Percentiles rank a stretch among this genome's conserved stretches.
phyloP scores from a whole-genome alignment of 2,329 filamentous ascomycete genomes.

The Pyricularia grisea region DNA sequence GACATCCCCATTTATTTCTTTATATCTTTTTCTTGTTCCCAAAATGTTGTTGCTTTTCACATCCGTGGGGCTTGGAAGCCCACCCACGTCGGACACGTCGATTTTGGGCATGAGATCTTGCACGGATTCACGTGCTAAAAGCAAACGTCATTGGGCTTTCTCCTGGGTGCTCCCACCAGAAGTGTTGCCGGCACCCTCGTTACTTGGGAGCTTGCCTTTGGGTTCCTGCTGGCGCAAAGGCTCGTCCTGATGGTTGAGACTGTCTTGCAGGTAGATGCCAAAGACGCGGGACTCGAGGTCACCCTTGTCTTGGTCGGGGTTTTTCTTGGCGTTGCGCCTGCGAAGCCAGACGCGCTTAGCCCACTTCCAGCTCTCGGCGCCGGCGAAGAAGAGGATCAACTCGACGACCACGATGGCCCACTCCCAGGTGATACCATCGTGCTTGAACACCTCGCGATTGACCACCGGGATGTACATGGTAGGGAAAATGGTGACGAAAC shows the following conservation, averaged over 20 bases:
- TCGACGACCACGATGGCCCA: conserved; percentile 39
- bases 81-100: background rate
- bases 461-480: conserved; percentile 38
- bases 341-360: conserved; percentile 26
- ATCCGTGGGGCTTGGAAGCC: background rate
- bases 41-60: background rate
- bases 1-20: too few species aligned
- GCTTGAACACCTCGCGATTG: conserved; percentile 39
- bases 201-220: background rate
- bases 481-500: conserved; percentile 23
- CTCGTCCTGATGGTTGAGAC: background rate
- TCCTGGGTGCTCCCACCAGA: conserved; percentile 1
- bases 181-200: background rate
- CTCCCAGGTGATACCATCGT: conserved; percentile 41
- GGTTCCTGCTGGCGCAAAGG: background rate
- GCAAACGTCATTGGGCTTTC: conserved; percentile 4
- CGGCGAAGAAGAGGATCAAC: conserved; percentile 35
- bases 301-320: background rate
- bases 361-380: conserved; percentile 41
- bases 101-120: background rate
- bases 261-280: background rate
- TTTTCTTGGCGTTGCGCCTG: background rate
- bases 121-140: background rate
- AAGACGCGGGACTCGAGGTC: conserved; percentile 6
- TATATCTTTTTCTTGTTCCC: background rate